phyloP scores from a whole-genome alignment of 345 rosid species.

The Acer yangbiense region DNA sequence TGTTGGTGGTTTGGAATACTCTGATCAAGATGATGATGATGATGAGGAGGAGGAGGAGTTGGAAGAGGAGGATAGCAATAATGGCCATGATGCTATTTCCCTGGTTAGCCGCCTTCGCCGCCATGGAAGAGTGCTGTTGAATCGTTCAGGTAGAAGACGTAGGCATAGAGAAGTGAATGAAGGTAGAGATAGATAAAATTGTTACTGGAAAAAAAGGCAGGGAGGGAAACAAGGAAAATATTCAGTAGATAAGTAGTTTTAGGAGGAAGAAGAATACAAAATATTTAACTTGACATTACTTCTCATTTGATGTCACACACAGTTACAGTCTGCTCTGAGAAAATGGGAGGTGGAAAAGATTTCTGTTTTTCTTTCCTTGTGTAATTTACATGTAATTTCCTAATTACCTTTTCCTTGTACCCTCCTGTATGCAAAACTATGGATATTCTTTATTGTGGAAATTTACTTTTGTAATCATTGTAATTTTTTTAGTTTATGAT shows the following conservation, averaged over 20 bases:
- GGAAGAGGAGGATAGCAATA: conserved; percentile 16
- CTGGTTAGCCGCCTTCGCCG: conserved; percentile 68
- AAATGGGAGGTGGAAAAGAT: conserved; percentile 17
- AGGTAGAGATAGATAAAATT: conserved; percentile 23
- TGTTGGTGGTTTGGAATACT: conserved; percentile 35
- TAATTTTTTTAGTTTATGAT: conserved; percentile 13
- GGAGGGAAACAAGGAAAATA: conserved; percentile 16
- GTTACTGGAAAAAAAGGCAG: conserved; percentile 9
- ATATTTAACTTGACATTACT: conserved; percentile 20
- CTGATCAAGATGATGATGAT: conserved; percentile 52
- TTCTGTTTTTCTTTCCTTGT: conserved; percentile 1
- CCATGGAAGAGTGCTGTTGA: conserved; percentile 60
- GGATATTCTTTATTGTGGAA: conserved; percentile 11
- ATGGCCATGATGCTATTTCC: conserved; percentile 43
- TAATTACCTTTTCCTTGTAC: not conserved
- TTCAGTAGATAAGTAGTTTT: conserved; percentile 15
- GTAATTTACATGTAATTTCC: conserved; percentile 17
- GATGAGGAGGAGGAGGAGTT: conserved; percentile 16
- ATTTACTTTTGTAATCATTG: conserved; percentile 8
- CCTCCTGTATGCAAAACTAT: conserved; percentile 7
- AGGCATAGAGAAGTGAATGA: conserved; percentile 58
- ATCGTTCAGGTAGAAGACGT: conserved; percentile 77
- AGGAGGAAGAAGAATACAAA: conserved; percentile 16
- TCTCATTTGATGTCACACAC: conserved; percentile 11
- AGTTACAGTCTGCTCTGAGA: not conserved